A percentile compares a stretch with the other conserved stretches of the same genome.
phyloP scores from a whole-genome alignment of 345 rosid genomes.

The Fremontodendron californicum region DNA sequence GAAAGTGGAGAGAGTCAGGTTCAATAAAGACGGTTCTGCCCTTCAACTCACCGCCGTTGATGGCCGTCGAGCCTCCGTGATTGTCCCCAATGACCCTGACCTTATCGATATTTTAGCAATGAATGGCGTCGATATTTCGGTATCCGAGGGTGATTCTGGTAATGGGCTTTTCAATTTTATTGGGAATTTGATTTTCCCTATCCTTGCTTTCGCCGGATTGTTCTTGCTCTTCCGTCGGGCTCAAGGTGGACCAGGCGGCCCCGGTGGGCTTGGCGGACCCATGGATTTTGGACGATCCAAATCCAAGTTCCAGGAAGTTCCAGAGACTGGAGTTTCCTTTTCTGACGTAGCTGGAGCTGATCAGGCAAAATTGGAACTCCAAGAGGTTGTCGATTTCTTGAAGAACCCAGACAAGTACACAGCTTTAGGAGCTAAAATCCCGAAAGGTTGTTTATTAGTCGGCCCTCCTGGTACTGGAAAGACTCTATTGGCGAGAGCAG shows the following conservation, averaged over 20 bases:
- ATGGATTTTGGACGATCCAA: conserved; percentile 80
- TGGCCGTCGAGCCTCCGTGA: conserved; percentile 62
- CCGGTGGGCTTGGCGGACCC: conserved; percentile 83
- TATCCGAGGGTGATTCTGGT: conserved; percentile 74
- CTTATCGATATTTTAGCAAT: conserved; percentile 69
- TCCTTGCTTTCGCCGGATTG: conserved; percentile 64
- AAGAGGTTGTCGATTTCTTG: conserved; percentile 79
- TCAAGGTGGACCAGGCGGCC: conserved; percentile 76
- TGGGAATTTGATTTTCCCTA: conserved; percentile 61
- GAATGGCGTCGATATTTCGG: conserved; percentile 77
- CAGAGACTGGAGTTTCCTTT: conserved; percentile 75
- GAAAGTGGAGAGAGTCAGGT: conserved; percentile 69
- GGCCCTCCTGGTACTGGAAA: conserved; percentile 90
- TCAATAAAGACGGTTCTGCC: conserved; percentile 66
- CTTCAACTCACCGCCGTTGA: conserved; percentile 52
- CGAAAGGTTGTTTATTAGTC: conserved; percentile 74
- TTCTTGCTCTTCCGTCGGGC: conserved; percentile 59
- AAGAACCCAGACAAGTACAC: conserved; percentile 85
- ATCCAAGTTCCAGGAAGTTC: conserved; percentile 78
- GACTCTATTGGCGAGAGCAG: conserved; percentile 80
- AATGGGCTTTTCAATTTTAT: conserved; percentile 57
- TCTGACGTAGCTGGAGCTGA: conserved; percentile 84
- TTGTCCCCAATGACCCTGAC: conserved; percentile 69
- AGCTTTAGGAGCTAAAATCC: conserved; percentile 82
- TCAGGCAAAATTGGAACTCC: conserved; percentile 71